Base-by-base conservation (phyloP, 176 grass and related monocot genomes). In the Avena insularis region DNA sequence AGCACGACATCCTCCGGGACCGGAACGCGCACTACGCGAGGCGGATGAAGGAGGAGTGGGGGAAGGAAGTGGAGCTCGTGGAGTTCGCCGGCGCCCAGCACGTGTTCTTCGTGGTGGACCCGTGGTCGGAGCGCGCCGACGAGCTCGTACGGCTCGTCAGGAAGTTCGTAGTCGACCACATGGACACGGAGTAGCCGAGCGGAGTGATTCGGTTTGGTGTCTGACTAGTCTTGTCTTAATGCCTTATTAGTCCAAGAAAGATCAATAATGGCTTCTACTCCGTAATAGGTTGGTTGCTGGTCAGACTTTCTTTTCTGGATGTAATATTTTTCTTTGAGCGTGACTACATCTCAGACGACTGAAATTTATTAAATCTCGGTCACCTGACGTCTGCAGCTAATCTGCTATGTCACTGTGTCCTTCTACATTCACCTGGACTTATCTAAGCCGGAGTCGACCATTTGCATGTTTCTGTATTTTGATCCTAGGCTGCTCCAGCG, bases 51-150 rank as follows among this genome's bases (percentile, higher is more conserved):
- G 88, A 75, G 68, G 88, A 75, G 68, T 77, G 76, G 88, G 88
- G 88, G 16, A 90, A 93, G 35, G 20, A 57, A 0, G 88, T 93
- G 77, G 77, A 84, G 81, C 62, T 82, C 29, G 81, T 71, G 9
- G 84, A 84, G 67, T 3, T 86, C 74, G 62, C 36, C 33, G 85
- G 88, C 6, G 60, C 71, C 10, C 29, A 87, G 17, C 91, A 93
- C 54, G 85, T 33, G 1, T 92, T 70, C 66, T 70, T 70, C 80
- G 31, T 14, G 9, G 1, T 12, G 2, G 58, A 78, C 5, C 85
- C 84, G 0, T 90, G 91, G 87, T 85, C 91, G 23, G 85, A 85
- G 67, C 54, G 23, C 79, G 90, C 63, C 83, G 88, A 78, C 48
- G 59, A 78, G 83, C 16, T 93, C 21, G 71, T 90, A 53, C 49